These are phyloP conservation scores for Sporothrix pallida DNA, from an alignment of 2,329 filamentous ascomycete genomes.

Conservation along the genomic window DNA sequence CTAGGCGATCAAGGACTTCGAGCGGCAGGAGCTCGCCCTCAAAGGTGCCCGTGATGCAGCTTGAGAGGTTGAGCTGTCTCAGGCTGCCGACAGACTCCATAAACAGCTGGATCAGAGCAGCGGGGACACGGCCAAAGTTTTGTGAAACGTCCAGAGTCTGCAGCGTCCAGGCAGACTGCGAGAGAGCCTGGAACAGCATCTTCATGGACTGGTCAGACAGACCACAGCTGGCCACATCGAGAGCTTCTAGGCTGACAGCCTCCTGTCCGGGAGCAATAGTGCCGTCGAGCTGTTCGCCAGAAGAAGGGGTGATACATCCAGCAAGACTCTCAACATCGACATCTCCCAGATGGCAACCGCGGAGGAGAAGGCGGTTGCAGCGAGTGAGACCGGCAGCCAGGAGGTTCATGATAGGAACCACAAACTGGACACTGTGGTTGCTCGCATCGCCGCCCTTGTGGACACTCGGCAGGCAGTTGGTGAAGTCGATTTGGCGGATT, in stretches of 20 bases:
- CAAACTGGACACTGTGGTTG: slow-evolving; percentile 41
- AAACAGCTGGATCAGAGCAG: slow-evolving; percentile 53
- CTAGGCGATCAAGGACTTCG: slow-evolving; percentile 49
- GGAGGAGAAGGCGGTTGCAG: slow-evolving; percentile 59
- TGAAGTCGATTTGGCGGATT: slow-evolving; percentile 60
- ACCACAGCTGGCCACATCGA: slow-evolving; percentile 59
- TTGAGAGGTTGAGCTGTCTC: slow-evolving; percentile 56
- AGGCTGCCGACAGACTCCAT: slow-evolving; percentile 53
- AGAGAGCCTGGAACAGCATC: slow-evolving; percentile 55
- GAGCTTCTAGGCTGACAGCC: slow-evolving; percentile 50
- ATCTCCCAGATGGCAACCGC: slow-evolving; percentile 55
- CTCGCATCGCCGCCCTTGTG: not conserved
- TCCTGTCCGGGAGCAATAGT: slow-evolving; percentile 23
- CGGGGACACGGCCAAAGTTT: slow-evolving; percentile 58
- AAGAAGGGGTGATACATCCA: slow-evolving; percentile 32
- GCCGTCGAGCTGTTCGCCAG: slow-evolving; percentile 16
- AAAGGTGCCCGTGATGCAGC: slow-evolving; percentile 55
- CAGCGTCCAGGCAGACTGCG: slow-evolving; percentile 46
- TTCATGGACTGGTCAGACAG: slow-evolving; percentile 57
- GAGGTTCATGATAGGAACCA: slow-evolving; percentile 53
- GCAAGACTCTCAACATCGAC: slow-evolving; percentile 56
- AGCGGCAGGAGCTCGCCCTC: slow-evolving; percentile 56
- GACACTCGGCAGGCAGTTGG: slow-evolving; percentile 46
- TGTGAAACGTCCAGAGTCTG: slow-evolving; percentile 59
- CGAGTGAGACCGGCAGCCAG: slow-evolving; percentile 52